Evolutionary conservation across 2,329 filamentous ascomycete species (phyloP), one percentile per base, ranked within the genome.

Genomic region (Exophiala aquamarina): DNA sequence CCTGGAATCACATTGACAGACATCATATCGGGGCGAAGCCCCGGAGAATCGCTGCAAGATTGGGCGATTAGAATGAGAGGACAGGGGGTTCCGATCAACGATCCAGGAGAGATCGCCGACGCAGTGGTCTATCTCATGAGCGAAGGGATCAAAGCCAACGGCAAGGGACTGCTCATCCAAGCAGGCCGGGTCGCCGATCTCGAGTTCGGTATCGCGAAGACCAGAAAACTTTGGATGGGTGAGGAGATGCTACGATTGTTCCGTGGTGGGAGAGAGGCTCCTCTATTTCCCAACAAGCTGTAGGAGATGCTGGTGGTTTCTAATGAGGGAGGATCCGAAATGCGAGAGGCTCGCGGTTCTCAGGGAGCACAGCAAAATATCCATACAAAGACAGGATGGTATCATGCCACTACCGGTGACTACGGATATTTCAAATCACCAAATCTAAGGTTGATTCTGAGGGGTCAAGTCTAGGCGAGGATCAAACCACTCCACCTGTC

Each of bases 221-320:
- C 61, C 15, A 66, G 73, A 48, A 66, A 65, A 50, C 55, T 58
- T 37, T 77, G 74, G 74, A 75, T 76, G 72, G 66, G 72, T 1
- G 70, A 67, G 52, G 73, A 77, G 58, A 75, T 75, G 73, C 59
- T 77, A 61, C 66, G 68, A 9, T 54, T 74, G 57, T 76, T 76
- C 47, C 59, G 71, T 31, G 69, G 72, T 17, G 73, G 73, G 2
- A 63, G 73, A 38, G 50, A 53, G 17, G 59, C 56, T 10, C 59
- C 57, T 13, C 36, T 59, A 46, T 59, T 60, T 54, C 57, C 59
- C n/a, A 61, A 59, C 35, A 59, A 59, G 41, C 43, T 62, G 50
- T 59, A 44, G 29, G 7, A n/a, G 18, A 23, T 43, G 21, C 9
- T n/a, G n/a, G n/a, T n/a, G n/a, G 14, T 29, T 19, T 40, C 6